A percentile compares a stretch with the other conserved stretches of the same genome.
Conservation (phyloP, 1,284 basidiomycete species). For the Mycosarcoma mackinlayi region DNA sequence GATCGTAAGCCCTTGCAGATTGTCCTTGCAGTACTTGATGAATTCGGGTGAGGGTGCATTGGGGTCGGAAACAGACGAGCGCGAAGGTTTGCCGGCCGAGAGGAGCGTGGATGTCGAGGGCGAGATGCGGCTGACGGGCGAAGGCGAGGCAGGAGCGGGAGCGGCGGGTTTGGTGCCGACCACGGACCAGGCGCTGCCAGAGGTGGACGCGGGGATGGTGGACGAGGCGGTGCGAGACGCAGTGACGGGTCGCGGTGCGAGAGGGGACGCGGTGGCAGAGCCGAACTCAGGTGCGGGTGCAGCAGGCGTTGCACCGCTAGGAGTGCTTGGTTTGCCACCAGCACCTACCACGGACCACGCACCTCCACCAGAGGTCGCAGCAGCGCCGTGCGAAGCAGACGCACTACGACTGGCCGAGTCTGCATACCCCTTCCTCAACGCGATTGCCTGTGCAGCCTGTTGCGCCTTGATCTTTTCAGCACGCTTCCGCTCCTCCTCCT, state of each 20-base stretch:
- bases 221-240: constrained; percentile 14
- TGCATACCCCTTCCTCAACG: constrained; percentile 75
- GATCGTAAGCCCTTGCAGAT: constrained; percentile 83
- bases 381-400: constrained; percentile 69
- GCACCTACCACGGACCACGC: constrained; percentile 88
- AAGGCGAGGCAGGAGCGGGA: constrained; percentile 47
- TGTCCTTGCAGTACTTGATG: constrained; percentile 87
- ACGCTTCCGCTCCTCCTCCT: constrained; percentile 86
- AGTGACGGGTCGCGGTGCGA: neutral
- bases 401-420: constrained; percentile 72
- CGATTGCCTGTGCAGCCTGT: constrained; percentile 69
- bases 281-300: constrained; percentile 44
- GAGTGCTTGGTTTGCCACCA: constrained; percentile 75
- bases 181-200: constrained; percentile 28
- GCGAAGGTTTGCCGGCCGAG: neutral
- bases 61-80: constrained; percentile 67
- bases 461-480: constrained; percentile 73
- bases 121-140: constrained; percentile 43
- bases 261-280: constrained; percentile 59
- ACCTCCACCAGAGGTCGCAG: constrained; percentile 71
- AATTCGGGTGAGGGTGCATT: constrained; percentile 87
- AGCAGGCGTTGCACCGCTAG: constrained; percentile 31
- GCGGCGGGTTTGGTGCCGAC: constrained; percentile 28
- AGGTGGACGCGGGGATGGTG: constrained; percentile 2
- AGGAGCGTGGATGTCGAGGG: constrained; percentile 17